Conservation (phyloP, 2,329 filamentous ascomycete genomes). For the Atkinsonella texensis region DNA sequence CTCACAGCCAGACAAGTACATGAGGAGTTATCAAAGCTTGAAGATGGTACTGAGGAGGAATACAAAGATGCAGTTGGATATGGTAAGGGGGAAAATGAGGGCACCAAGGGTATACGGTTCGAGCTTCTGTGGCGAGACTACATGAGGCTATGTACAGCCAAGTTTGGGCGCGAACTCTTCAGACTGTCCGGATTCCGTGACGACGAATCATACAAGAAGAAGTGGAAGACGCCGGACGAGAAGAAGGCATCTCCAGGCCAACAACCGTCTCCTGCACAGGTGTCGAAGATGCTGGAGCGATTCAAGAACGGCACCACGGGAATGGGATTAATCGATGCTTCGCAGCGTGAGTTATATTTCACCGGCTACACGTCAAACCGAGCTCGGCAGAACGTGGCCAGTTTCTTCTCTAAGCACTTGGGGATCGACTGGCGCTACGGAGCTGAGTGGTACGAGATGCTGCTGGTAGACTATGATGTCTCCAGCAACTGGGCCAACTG, state of each 20-base stretch:
- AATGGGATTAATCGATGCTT: slow-evolving; percentile 66
- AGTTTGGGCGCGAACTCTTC: slow-evolving; percentile 57
- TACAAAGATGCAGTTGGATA: slow-evolving; percentile 41
- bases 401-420: slow-evolving; percentile 61
- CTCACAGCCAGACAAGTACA: slow-evolving; percentile 65
- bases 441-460: slow-evolving; percentile 70
- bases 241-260: slow-evolving; percentile 22
- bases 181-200: slow-evolving; percentile 49
- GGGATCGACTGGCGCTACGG: slow-evolving; percentile 69
- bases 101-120: slow-evolving; percentile 56
- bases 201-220: slow-evolving; percentile 26
- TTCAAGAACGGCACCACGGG: slow-evolving; percentile 59
- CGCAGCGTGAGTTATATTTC: slow-evolving; percentile 59
- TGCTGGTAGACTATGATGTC: slow-evolving; percentile 65
- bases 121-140: slow-evolving; percentile 74
- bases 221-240: slow-evolving; percentile 36
- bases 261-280: slow-evolving; percentile 27
- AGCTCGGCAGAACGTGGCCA: slow-evolving; percentile 64
- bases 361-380: slow-evolving; percentile 73
- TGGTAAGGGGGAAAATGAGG: slow-evolving; percentile 58
- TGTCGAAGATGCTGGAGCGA: slow-evolving; percentile 39
- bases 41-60: slow-evolving; percentile 42
- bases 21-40: slow-evolving; percentile 52
- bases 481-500: slow-evolving; percentile 72
- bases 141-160: slow-evolving; percentile 63